A percentile compares a stretch with the other conserved stretches of the same genome.
Conservation (phyloP, 176 grass and related monocot genomes). For the Poa annua region DNA sequence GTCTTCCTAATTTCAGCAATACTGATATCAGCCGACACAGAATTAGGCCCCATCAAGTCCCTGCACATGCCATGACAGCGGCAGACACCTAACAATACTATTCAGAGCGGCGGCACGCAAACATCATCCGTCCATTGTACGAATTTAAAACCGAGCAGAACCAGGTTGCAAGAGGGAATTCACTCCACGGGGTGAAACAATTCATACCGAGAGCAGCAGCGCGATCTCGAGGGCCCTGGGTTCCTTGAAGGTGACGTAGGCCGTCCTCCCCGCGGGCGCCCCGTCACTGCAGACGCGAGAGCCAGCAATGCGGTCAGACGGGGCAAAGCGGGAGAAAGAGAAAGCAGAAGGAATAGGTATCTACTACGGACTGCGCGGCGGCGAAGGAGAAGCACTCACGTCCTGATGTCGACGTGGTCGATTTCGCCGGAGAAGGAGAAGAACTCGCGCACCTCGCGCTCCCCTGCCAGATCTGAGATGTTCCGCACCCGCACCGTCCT, state of each 20-base stretch:
- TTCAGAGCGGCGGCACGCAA: background rate
- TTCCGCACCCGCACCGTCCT: slow-evolving; percentile 87
- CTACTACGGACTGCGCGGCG: too few relatives aligned
- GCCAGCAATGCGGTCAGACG: slow-evolving; percentile 18
- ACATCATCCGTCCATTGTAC: background rate
- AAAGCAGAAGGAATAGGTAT: background rate
- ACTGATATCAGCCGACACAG: background rate
- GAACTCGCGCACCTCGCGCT: slow-evolving; percentile 97
- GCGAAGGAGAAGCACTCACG: slow-evolving; percentile 31
- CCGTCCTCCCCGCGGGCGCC: slow-evolving; percentile 57
- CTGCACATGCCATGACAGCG: background rate
- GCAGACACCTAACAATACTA: slow-evolving; percentile 28
- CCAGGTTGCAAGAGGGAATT: background rate
- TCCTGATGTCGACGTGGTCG: slow-evolving; percentile 78
- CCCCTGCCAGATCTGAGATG: slow-evolving; percentile 93
- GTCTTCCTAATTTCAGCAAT: background rate
- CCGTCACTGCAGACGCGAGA: slow-evolving; percentile 55
- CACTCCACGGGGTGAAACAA: background rate
- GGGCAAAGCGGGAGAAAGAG: background rate
- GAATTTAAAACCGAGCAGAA: slow-evolving; percentile 1
- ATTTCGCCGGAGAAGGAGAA: slow-evolving; percentile 99
- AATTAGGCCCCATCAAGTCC: background rate
- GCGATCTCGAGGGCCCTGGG: slow-evolving; percentile 90
- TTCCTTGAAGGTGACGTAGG: slow-evolving; percentile 93
- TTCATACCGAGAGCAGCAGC: slow-evolving; percentile 63